Evolutionary conservation across 305 asterid genomes (phyloP).

Genomic region (Fraxinus latifolia): DNA sequence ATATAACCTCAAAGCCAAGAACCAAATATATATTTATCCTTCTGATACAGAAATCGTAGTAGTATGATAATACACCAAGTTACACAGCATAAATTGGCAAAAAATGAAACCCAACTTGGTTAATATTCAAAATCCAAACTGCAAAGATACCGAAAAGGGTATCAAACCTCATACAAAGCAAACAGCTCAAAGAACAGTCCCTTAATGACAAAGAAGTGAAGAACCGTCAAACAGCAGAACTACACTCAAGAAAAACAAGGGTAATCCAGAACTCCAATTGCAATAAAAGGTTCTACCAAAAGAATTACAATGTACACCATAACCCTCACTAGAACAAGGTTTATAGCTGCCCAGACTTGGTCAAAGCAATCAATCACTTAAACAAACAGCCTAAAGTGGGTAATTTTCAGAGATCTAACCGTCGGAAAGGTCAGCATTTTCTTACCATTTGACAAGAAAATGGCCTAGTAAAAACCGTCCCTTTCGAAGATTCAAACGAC

Average conservation of each 20-base stretch:
- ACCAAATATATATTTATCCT: conserved; percentile 10
- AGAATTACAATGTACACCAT: background rate
- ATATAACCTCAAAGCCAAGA: background rate
- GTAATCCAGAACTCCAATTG: background rate
- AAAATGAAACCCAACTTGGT: conserved; percentile 7
- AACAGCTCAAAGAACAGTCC: background rate
- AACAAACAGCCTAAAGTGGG: conserved; percentile 15
- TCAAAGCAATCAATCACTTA: conserved; percentile 15
- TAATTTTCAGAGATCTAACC: conserved; percentile 33
- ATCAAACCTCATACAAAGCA: conserved; percentile 8
- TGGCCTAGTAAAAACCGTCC: conserved; percentile 15
- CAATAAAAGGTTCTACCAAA: background rate
- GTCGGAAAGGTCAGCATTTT: conserved; percentile 19
- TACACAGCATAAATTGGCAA: conserved; percentile 21
- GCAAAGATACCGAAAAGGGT: conserved; percentile 4
- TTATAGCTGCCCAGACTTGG: conserved; percentile 3
- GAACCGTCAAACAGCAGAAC: conserved; percentile 9
- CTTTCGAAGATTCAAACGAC: conserved; percentile 26
- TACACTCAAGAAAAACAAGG: background rate
- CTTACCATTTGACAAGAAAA: conserved; percentile 24
- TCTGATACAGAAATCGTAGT: conserved; percentile 14
- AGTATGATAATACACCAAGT: conserved; percentile 25
- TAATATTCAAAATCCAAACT: conserved; percentile 14
- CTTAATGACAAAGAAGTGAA: conserved; percentile 4
- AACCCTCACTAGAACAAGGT: background rate